Evolutionary conservation across 1,139 yeast species (phyloP).

Genomic region (Debaryomycetaceae sp.): DNA sequence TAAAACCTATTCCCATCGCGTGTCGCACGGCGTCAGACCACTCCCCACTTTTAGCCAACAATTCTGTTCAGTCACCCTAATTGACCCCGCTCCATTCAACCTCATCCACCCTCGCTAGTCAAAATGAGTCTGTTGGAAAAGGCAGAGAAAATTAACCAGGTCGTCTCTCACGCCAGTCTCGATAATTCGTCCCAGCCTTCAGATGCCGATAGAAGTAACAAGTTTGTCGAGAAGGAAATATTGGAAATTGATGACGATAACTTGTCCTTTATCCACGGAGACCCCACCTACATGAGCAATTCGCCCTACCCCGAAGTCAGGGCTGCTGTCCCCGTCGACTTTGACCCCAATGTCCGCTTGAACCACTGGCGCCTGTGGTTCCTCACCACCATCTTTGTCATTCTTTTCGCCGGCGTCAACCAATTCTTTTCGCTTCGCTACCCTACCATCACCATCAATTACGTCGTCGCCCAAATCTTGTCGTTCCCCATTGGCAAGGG

Average conservation of each 20-base stretch:
- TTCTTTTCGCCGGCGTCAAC: slow-evolving; percentile 14
- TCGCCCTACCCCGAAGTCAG: slow-evolving; percentile 15
- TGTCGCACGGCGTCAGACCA: no score
- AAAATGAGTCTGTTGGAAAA: no score
- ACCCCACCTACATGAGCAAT: slow-evolving; percentile 14
- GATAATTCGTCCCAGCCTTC: no score
- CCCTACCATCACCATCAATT: slow-evolving; percentile 13
- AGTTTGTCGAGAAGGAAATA: no score
- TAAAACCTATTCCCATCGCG: no score
- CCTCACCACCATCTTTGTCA: slow-evolving; percentile 8
- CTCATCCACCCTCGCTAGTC: no score
- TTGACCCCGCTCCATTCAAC: no score
- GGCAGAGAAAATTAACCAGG: no score
- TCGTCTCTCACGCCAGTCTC: no score
- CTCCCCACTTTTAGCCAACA: no score
- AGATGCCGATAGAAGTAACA: no score
- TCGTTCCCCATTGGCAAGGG: slow-evolving; percentile 14
- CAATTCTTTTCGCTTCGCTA: slow-evolving; percentile 14
- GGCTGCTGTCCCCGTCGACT: slow-evolving; percentile 8
- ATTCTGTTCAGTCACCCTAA: no score
- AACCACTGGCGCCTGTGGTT: slow-evolving; percentile 12
- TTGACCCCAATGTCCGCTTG: slow-evolving; percentile 7
- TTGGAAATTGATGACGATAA: slow-evolving; percentile 7
- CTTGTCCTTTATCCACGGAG: slow-evolving; percentile 14
- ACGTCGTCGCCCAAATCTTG: slow-evolving; percentile 14